Conservation (phyloP, 2,329 filamentous ascomycete genomes). For the Fusarium fujikuroi region DNA sequence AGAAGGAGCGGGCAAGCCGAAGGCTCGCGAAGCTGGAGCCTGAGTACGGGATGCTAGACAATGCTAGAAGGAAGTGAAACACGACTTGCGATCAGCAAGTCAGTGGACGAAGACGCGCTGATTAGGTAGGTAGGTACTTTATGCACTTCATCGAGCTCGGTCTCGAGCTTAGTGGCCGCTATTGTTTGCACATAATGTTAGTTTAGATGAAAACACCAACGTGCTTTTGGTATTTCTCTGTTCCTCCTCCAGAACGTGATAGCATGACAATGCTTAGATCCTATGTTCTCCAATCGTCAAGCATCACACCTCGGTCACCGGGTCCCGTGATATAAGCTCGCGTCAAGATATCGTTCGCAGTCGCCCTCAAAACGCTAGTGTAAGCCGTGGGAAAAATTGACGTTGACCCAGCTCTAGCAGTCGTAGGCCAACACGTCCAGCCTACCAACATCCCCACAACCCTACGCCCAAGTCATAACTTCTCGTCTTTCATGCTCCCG, state of each 20-base stretch:
- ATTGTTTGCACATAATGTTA: background rate
- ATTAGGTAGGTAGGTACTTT: background rate
- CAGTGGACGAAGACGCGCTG: background rate
- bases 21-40: background rate
- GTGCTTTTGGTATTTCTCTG: background rate
- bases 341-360: too few relatives aligned
- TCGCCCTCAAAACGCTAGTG: background rate
- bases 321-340: background rate
- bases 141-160: background rate
- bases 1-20: background rate
- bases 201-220: background rate
- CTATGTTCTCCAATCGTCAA: background rate
- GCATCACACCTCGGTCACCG: background rate
- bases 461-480: rapidly evolving
- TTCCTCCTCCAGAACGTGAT: background rate
- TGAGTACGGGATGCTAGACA: background rate
- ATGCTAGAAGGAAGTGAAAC: background rate
- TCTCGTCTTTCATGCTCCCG: background rate
- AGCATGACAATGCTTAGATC: background rate
- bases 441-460: background rate
- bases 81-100: background rate
- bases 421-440: background rate
- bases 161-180: background rate
- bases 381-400: background rate
- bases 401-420: background rate